These are phyloP conservation scores for Oryza rufipogon DNA, from an alignment of 176 grass and related monocot species.

Conservation along the genomic window DNA sequence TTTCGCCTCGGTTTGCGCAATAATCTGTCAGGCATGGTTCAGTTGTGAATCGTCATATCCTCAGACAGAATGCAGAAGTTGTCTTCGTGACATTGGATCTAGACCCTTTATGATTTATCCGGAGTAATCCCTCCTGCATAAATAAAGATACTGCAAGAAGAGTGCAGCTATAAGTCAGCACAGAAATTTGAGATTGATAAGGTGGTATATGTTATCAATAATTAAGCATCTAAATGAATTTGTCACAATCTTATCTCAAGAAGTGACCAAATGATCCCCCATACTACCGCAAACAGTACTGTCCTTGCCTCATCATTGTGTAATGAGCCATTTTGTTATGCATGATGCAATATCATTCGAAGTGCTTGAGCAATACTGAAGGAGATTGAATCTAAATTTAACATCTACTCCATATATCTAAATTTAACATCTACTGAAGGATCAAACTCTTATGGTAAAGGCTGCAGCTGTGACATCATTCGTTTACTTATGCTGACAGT, in stretches of 20 bases:
- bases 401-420: not conserved
- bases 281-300: not conserved
- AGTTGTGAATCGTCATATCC: slow-evolving; percentile 36
- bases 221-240: slow-evolving; percentile 11
- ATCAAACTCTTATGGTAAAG: not conserved
- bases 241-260: slow-evolving; percentile 3
- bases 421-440: not conserved
- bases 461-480: not conserved
- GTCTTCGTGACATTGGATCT: slow-evolving; percentile 37
- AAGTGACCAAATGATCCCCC: not conserved
- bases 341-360: not conserved
- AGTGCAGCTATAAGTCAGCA: not conserved
- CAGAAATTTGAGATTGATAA: slow-evolving; percentile 21
- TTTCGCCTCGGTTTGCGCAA: slow-evolving; percentile 17
- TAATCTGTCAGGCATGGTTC: slow-evolving; percentile 31
- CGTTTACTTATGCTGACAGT: not conserved
- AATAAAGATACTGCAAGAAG: slow-evolving; percentile 18
- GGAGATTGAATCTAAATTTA: not conserved
- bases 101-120: not conserved
- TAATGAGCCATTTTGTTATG: not conserved
- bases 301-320: not conserved
- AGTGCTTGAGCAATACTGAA: not conserved
- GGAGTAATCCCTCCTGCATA: slow-evolving; percentile 11
- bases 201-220: not conserved
- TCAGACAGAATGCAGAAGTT: slow-evolving; percentile 31